Evolutionary conservation across 1,139 yeast species (phyloP), one percentile per base, ranked within the genome.

Genomic region (Debaryomyces robertsiae): DNA sequence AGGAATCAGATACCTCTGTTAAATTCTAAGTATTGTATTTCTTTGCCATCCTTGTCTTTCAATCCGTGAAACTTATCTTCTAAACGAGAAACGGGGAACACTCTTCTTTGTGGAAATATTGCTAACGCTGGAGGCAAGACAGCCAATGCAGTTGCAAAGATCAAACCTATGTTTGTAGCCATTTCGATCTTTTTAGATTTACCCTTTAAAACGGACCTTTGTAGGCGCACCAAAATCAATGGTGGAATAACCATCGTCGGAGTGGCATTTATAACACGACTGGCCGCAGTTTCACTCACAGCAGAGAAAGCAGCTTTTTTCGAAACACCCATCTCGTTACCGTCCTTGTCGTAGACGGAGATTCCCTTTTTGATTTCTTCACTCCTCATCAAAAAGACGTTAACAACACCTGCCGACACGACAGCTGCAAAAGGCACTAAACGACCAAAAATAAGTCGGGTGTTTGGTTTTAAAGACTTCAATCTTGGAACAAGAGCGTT

Each of bases 201-300:
- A 30, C 89, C 87, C 54, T 76, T 81, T 49, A 91, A 73, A 22
- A 82, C 53, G 0, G 83, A 72, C 49, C 75, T 77, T 66, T 93
- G 98, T 49, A 93, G 71, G 57, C 75, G 78, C 39, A 89, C 89
- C 43, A 93, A 73, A 22, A 88, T 60, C 53, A 93, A 73, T 2
- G 98, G 97, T 1, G 98, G 98, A 17, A 93, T 65, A 16, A 87
- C 98, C 98, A 93, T 93, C 53, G 93, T 78, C 15, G 98, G 98
- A 0, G 98, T 88, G 16, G 98, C 97, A 58, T 90, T 93, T 53
- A 93, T 86, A 38, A 93, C 96, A 58, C 98, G 77, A 39, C 95
- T 86, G 30, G 93, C 82, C 2, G 98, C 98, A 11, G 98, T 93
- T 65, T 93, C 98, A 14, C 95, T 97, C 34, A 93, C 98, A 0